Evolutionary conservation across 2,329 filamentous ascomycete species (phyloP), one percentile per base, ranked within the genome.

Genomic region (Cladosporium sp.): DNA sequence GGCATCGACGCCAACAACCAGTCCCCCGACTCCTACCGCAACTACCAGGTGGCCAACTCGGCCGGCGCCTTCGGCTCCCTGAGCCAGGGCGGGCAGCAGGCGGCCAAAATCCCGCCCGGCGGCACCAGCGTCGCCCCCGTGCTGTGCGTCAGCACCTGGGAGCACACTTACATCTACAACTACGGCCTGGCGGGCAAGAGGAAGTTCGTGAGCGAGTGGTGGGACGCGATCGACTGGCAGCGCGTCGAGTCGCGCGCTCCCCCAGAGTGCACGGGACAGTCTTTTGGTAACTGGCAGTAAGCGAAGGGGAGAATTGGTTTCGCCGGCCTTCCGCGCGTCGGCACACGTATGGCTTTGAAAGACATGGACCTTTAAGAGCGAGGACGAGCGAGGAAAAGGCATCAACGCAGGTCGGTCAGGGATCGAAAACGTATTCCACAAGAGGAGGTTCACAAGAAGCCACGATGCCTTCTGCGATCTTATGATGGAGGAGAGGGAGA

Each of bases 81-180:
- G 43, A 64, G 62, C 4, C n/a, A 53, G 64, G 29, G 52, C 43
- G 29, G 62, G 59, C 13, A 54, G 53, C 59, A 63, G 42, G 64
- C 59, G 54, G 58, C 64, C 12, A 70, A 68, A 50, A 68, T 78
- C 53, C 78, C 83, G 4, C 83, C 86, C 1, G 86, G 86, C 34
- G 85, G 84, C 52, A 78, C 82, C 56, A 79, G 86, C 43, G 70
- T 91, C 29, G 76, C 83, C 51, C 91, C 92, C 11, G 76, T 97
- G 54, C 74, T 99, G 61, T 96, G 92, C 67, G 80, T 97, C 53
- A 97, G 90, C 73, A 96, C 90, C 4, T 99, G 93, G 93, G 86
- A 97, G 75, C 93, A 97, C 71, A 85, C 86, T 7, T 99, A 88
- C 82, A 73, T 97, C 68, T 80, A 81, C 50, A 90, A 97, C 68